A percentile compares a stretch with the other conserved stretches of the same genome.
Evolutionary conservation across 2,329 filamentous ascomycete species (phyloP).

Genomic region (Apiospora arundinis): DNA sequence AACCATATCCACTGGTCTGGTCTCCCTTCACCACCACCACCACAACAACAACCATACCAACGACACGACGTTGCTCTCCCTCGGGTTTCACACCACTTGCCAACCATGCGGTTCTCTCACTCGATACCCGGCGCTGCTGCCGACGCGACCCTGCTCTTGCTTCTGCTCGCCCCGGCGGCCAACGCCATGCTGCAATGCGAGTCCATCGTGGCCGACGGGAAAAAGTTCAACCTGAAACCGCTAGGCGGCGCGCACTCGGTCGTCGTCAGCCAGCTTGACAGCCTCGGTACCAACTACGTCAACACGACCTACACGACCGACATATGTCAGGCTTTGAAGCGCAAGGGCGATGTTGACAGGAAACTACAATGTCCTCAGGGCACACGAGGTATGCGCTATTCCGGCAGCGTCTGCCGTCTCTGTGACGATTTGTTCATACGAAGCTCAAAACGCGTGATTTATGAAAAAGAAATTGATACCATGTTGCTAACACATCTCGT

Average conservation of each 20-base stretch:
- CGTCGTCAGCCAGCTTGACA: constrained; percentile 61
- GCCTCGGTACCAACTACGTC: constrained; percentile 57
- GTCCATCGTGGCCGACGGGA: constrained; percentile 62
- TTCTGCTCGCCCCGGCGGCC: constrained; percentile 44
- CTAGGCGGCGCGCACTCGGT: constrained; percentile 74
- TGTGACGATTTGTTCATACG: too few relatives aligned
- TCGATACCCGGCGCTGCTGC: constrained; percentile 40
- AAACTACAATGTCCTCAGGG: constrained; percentile 70
- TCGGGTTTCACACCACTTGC: neutral
- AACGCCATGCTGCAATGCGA: constrained; percentile 66
- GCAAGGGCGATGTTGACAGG: constrained; percentile 60
- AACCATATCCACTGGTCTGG: neutral
- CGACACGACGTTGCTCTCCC: neutral
- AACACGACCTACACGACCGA: constrained; percentile 87
- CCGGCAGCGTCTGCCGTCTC: too few relatives aligned
- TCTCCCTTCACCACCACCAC: neutral
- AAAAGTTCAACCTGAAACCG: constrained; percentile 67
- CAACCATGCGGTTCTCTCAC: constrained; percentile 48
- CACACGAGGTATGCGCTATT: constrained; percentile 63
- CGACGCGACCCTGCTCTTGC: constrained; percentile 44
- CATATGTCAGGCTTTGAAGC: constrained; percentile 72
- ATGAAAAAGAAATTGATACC: neutral
- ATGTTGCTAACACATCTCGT: constrained; percentile 8
- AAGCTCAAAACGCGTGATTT: neutral
- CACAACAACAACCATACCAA: neutral